A percentile compares a stretch with the other conserved stretches of the same genome.
Conservation (phyloP, 1,284 basidiomycete genomes). For the Ustilago shanxiensis region DNA sequence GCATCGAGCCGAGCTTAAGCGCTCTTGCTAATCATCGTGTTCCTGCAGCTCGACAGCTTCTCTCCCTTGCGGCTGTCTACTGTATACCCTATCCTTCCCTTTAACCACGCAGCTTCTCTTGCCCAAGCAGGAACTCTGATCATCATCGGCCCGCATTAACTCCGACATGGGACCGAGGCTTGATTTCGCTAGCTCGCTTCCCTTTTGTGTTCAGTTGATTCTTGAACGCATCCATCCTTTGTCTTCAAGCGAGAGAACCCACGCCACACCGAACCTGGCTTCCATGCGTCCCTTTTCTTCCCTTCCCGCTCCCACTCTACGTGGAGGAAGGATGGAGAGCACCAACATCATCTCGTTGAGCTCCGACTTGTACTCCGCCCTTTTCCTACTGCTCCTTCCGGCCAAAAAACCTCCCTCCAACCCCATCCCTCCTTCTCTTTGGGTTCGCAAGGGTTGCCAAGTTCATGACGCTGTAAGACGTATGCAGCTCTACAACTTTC, state of each 20-base stretch:
- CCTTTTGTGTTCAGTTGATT: background rate
- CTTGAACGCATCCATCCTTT: background rate
- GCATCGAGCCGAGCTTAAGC: background rate
- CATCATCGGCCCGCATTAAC: background rate
- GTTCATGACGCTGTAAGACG: no score
- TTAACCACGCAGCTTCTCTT: background rate
- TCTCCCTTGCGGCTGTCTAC: background rate
- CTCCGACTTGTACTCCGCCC: slow-evolving; percentile 10
- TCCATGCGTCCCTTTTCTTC: background rate
- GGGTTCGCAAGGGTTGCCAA: no score
- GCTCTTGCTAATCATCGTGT: background rate
- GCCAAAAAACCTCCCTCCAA: background rate
- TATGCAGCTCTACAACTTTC: no score
- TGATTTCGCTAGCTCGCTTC: background rate
- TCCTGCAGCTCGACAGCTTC: background rate
- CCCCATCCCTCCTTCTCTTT: background rate
- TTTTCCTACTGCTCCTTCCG: slow-evolving; percentile 2
- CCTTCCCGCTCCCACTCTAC: no score
- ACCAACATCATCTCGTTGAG: slow-evolving; percentile 1
- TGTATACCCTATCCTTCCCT: background rate
- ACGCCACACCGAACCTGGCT: background rate
- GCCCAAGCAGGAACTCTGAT: background rate
- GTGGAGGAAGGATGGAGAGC: background rate
- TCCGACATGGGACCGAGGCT: background rate
- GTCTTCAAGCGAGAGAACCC: slow-evolving; percentile 1